Evolutionary conservation across 2,329 filamentous ascomycete genomes (phyloP), one percentile per base, ranked within the genome.

Genomic region (Trichoderma koningiopsis): DNA sequence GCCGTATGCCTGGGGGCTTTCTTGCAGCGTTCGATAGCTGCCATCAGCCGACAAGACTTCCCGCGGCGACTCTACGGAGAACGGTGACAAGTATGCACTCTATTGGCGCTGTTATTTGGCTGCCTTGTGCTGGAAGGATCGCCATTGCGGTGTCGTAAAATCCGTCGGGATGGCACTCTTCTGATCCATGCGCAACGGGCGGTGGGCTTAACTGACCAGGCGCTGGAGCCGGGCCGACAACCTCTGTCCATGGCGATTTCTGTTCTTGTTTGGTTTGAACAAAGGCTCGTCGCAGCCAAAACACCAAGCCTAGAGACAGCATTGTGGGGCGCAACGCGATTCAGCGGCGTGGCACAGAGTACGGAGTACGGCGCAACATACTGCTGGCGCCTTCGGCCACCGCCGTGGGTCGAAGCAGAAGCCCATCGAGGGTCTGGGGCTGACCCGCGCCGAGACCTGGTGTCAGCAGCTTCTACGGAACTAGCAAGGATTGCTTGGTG

Each of bases 391-490:
- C 68, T 70, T 70, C 68, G 68, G 68, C 68, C 63, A 64, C 49
- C 68, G 64, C 68, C 68, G 68, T 68, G 47, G 63, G 56, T 67
- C 40, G 43, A 59, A 53, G 27, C 29, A 58, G 68, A 55, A 40
- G 59, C 59, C 53, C 58, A 63, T 70, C 64, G 64, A 68, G 56
- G 63, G 68, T 70, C 68, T 70, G 68, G 63, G 68, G 64, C 68
- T 68, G 63, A 59, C 60, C 68, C 60, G 68, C 68, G 40, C 52
- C 53, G 61, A 64, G 60, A 65, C 56, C 55, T 53, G 53, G 53
- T 59, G 68, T 69, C 68, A 69, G 68, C 68, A 69, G 61, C 61
- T 67, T 67, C 64, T 62, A 59, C 66, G 58, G 37, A 52, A 68
- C 66, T 65, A 66, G 62, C 68, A 69, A 27, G 68, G 68, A 53